A percentile compares a stretch with the other conserved stretches of the same genome.
phyloP scores from a whole-genome alignment of 768 basidiomycete genomes.

The Rhodosporidiobolus odoratus region DNA sequence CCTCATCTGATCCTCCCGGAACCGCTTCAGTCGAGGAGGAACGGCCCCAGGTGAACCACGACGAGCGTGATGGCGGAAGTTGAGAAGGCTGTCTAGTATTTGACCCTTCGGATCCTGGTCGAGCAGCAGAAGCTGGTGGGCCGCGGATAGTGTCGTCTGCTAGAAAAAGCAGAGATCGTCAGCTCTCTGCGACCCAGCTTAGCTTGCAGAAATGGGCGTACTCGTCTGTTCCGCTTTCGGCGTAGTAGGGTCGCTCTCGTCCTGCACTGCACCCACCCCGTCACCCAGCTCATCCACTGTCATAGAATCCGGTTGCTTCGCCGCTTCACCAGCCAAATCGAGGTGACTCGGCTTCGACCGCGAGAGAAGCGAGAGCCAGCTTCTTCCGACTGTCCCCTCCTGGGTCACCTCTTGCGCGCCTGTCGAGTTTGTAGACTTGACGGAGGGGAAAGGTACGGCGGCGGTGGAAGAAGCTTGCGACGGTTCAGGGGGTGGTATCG shows the following conservation, averaged over 20 bases:
- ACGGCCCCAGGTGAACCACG: constrained; percentile 33
- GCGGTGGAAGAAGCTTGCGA: no score
- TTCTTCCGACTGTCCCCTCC: background rate
- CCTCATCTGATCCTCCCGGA: background rate
- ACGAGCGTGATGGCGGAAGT: constrained; percentile 1
- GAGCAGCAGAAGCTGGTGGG: background rate
- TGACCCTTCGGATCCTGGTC: background rate
- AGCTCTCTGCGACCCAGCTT: fast-evolving
- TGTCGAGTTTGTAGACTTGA: no score
- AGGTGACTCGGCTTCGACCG: background rate
- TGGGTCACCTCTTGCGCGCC: no score
- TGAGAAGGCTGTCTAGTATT: background rate
- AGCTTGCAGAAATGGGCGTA: background rate
- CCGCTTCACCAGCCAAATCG: background rate
- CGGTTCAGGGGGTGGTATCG: no score
- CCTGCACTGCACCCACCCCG: background rate
- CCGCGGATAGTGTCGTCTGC: constrained; percentile 10
- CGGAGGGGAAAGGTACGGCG: no score
- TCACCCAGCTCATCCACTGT: background rate
- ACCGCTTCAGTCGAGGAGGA: background rate
- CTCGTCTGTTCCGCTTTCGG: background rate
- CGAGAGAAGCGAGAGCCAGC: constrained; percentile 7
- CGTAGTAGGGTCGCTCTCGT: background rate
- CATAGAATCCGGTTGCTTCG: background rate
- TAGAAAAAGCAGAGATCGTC: background rate